These are phyloP conservation scores for Didymella sp. DNA, from an alignment of 2,329 filamentous ascomycete genomes.

Conservation along the genomic window DNA sequence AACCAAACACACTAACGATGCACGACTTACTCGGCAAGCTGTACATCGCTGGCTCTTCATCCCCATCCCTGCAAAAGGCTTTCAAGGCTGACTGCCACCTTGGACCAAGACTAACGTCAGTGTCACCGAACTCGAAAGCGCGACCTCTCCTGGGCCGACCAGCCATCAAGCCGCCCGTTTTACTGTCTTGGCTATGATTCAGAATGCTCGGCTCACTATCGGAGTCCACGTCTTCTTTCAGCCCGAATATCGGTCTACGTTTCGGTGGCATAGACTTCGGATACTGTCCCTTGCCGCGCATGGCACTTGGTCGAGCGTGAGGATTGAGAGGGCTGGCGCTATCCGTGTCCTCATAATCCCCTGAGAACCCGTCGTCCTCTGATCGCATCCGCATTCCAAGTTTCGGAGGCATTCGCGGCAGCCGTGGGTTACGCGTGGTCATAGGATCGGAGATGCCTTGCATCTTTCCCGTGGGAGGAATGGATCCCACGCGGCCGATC, in stretches of 20 bases:
- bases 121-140: neutral
- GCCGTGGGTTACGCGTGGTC: constrained; percentile 1
- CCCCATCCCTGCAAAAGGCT: neutral
- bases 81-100: neutral
- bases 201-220: neutral
- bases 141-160: neutral
- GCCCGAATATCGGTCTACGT: neutral
- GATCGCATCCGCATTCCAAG: constrained; percentile 5
- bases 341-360: neutral
- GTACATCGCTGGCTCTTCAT: neutral
- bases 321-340: neutral
- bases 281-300: constrained; percentile 8
- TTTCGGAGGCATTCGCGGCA: constrained; percentile 15
- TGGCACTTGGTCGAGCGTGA: constrained; percentile 6
- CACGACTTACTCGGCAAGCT: constrained; percentile 2
- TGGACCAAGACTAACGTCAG: neutral
- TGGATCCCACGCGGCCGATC: neutral
- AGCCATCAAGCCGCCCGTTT: neutral
- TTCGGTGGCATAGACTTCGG: neutral
- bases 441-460: constrained; percentile 8
- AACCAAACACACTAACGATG: neutral
- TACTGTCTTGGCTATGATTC: neutral
- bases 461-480: neutral
- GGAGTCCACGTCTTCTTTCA: neutral
- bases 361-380: neutral